A percentile compares a stretch with the other conserved stretches of the same genome.
These are phyloP conservation scores for Kickxella alabastrina DNA, from an alignment of 192 early-diverging fungal species.

Conservation along the genomic window DNA sequence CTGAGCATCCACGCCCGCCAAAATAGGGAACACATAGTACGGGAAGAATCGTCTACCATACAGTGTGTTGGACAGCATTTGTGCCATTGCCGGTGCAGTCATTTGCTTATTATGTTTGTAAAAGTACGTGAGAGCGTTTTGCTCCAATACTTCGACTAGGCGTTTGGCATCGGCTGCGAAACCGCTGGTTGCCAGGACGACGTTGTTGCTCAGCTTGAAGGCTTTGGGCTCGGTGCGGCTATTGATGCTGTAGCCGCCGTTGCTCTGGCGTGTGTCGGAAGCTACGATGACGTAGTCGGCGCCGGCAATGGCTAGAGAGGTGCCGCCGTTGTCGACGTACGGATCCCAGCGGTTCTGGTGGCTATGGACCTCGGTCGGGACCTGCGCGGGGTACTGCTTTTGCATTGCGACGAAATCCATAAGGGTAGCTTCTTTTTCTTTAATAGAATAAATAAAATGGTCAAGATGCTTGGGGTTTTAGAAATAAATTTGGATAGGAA, in stretches of 20 bases:
- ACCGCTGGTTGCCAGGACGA: constrained; percentile 80
- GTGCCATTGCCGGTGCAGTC: constrained; percentile 80
- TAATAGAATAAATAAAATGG: background rate
- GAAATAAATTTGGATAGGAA: background rate
- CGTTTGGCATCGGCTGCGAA: constrained; percentile 87
- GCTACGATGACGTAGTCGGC: constrained; percentile 91
- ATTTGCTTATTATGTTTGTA: constrained; percentile 90
- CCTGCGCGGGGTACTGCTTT: constrained; percentile 9
- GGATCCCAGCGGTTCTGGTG: constrained; percentile 69
- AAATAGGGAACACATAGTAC: constrained; percentile 85
- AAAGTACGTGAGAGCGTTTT: constrained; percentile 89
- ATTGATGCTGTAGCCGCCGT: constrained; percentile 94
- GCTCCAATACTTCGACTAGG: constrained; percentile 75
- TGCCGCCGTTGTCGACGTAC: constrained; percentile 89
- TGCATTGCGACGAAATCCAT: constrained; percentile 28
- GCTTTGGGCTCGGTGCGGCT: constrained; percentile 90
- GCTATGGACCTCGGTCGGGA: constrained; percentile 24
- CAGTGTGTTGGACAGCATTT: constrained; percentile 89
- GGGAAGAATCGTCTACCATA: constrained; percentile 96
- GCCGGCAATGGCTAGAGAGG: constrained; percentile 89
- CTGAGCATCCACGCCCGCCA: constrained; percentile 86
- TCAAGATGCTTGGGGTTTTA: background rate
- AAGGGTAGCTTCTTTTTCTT: background rate
- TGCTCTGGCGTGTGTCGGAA: constrained; percentile 93
- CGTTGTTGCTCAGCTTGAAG: constrained; percentile 78